phyloP scores from a whole-genome alignment of 129 eudicot species.

The Flaveria bidentis region DNA sequence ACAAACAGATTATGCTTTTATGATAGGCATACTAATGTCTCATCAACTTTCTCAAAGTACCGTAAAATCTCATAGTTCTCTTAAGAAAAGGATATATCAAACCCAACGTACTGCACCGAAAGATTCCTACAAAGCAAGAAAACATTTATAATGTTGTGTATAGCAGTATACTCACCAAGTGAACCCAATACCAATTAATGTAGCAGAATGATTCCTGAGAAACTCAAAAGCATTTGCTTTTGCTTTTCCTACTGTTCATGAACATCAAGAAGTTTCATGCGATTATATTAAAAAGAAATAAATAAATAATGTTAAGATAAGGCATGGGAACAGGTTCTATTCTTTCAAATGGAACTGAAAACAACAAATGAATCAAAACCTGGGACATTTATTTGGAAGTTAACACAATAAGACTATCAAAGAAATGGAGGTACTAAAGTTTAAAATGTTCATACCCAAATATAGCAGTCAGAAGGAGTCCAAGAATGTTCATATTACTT shows the following conservation, averaged over 20 bases:
- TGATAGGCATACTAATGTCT: slow-evolving; percentile 51
- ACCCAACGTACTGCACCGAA: slow-evolving; percentile 88
- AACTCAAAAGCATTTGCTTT: slow-evolving; percentile 22
- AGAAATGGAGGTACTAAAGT: too few relatives aligned
- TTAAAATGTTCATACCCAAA: too few relatives aligned
- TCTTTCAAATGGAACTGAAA: too few relatives aligned
- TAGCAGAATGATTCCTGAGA: slow-evolving; percentile 36
- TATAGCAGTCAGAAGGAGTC: slow-evolving; percentile 54
- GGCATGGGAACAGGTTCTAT: too few relatives aligned
- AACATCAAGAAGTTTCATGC: too few relatives aligned
- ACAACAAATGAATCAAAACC: too few relatives aligned
- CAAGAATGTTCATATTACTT: slow-evolving; percentile 62
- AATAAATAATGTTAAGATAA: too few relatives aligned
- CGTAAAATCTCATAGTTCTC: slow-evolving; percentile 61
- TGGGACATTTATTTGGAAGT: too few relatives aligned
- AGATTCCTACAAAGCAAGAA: slow-evolving; percentile 57
- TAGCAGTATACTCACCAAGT: neutral
- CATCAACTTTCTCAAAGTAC: slow-evolving; percentile 78
- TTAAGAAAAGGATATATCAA: slow-evolving; percentile 61
- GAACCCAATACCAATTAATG: slow-evolving; percentile 75
- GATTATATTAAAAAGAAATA: too few relatives aligned
- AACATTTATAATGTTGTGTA: too few relatives aligned
- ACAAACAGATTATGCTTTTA: neutral
- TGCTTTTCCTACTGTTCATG: too few relatives aligned
- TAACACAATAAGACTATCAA: too few relatives aligned